A percentile compares a stretch with the other conserved stretches of the same genome.
These are phyloP conservation scores for Candida methanosorbosa DNA, from an alignment of 805 yeast species.

Conservation along the genomic window DNA sequence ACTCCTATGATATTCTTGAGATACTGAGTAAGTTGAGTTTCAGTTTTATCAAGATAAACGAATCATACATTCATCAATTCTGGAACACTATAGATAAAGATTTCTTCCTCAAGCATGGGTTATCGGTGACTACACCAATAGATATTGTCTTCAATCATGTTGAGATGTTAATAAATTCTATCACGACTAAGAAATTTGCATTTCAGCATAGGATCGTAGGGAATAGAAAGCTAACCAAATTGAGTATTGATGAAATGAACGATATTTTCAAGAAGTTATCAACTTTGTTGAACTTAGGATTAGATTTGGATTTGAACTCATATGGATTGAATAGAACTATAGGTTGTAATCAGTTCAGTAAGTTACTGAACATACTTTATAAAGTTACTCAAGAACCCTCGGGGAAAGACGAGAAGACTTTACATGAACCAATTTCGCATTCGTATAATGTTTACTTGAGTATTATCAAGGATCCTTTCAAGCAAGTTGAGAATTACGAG, in stretches of 20 bases:
- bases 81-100: slow-evolving; percentile 26
- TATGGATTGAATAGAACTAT: slow-evolving; percentile 46
- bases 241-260: slow-evolving; percentile 9
- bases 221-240: slow-evolving; percentile 4
- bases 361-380: slow-evolving; percentile 32
- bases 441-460: slow-evolving; percentile 17
- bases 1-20: slow-evolving; percentile 51
- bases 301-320: slow-evolving; percentile 34
- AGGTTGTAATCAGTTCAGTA: slow-evolving; percentile 41
- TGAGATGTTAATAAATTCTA: slow-evolving; percentile 41
- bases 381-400: slow-evolving; percentile 22
- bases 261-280: slow-evolving; percentile 14
- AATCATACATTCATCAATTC: slow-evolving; percentile 16
- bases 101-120: slow-evolving; percentile 27
- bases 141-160: slow-evolving; percentile 42
- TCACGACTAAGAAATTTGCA: slow-evolving; percentile 23
- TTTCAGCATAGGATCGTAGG: slow-evolving; percentile 17
- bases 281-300: slow-evolving; percentile 27
- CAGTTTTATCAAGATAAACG: neutral
- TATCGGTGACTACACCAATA: slow-evolving; percentile 46
- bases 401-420: too few relatives aligned
- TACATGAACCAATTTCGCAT: slow-evolving; percentile 20
- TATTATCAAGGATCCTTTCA: slow-evolving; percentile 3
- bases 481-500: slow-evolving; percentile 10
- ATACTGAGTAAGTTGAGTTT: slow-evolving; percentile 23